Conservation (phyloP, 768 basidiomycete species). For the Macrolepiota dolichaula region DNA sequence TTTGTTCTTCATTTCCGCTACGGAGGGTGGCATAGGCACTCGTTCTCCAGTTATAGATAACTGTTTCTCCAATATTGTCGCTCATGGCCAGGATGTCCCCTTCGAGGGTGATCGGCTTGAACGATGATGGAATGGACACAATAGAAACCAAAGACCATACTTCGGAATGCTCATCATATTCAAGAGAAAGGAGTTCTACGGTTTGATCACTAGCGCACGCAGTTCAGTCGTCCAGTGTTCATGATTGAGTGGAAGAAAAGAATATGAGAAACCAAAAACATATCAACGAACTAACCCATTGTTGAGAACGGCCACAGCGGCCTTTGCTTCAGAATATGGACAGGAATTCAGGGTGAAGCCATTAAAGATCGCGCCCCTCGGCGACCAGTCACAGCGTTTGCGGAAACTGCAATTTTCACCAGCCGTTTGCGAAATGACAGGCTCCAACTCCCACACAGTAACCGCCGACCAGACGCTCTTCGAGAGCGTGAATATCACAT, state of each 20-base stretch:
- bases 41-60: conserved; percentile 54
- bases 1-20: conserved; percentile 26
- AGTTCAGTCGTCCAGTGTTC: conserved; percentile 11
- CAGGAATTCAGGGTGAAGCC: conserved; percentile 50
- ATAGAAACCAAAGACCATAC: conserved; percentile 26
- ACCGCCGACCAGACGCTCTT: conserved; percentile 61
- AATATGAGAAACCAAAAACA: conserved; percentile 1
- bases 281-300: conserved; percentile 36
- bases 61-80: conserved; percentile 47
- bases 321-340: conserved; percentile 35
- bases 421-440: conserved; percentile 22
- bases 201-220: conserved; percentile 23
- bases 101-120: conserved; percentile 44
- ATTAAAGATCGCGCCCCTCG: conserved; percentile 48
- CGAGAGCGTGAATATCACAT: conserved; percentile 50
- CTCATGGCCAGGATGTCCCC: conserved; percentile 54
- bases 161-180: not conserved
- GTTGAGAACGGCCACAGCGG: conserved; percentile 49
- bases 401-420: conserved; percentile 41
- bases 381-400: conserved; percentile 50
- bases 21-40: conserved; percentile 44
- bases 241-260: not conserved
- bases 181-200: conserved; percentile 31
- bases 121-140: conserved; percentile 33
- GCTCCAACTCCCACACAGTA: conserved; percentile 47